Percentiles rank a stretch among this genome's conserved stretches.
Evolutionary conservation across 2,329 filamentous ascomycete species (phyloP).

Genomic region (Teratosphaeria gauchensis): DNA sequence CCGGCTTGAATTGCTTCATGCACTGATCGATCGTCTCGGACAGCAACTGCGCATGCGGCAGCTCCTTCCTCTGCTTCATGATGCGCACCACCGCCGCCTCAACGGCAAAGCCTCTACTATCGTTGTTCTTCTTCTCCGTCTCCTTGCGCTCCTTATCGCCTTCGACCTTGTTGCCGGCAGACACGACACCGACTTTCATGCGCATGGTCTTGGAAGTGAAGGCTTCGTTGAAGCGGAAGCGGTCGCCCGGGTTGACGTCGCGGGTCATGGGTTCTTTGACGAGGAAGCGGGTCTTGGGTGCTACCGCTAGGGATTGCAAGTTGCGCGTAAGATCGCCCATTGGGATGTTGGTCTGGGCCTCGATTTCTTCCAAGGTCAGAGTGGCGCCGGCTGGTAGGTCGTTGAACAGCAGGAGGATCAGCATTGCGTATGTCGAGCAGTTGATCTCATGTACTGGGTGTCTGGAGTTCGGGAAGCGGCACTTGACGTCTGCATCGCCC

Average conservation of each 20-base stretch:
- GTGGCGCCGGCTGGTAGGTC: constrained; percentile 45
- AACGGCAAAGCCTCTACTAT: constrained; percentile 59
- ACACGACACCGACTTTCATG: constrained; percentile 82
- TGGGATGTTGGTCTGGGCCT: constrained; percentile 71
- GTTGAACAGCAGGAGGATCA: constrained; percentile 85
- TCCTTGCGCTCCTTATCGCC: constrained; percentile 55
- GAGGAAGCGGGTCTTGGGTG: constrained; percentile 72
- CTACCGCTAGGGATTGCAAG: constrained; percentile 71
- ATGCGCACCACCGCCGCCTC: constrained; percentile 72
- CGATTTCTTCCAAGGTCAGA: constrained; percentile 65
- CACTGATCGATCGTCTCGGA: constrained; percentile 64
- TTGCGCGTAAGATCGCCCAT: constrained; percentile 63
- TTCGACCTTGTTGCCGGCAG: constrained; percentile 73
- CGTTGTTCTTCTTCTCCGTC: constrained; percentile 67
- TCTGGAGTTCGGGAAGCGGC: constrained; percentile 65
- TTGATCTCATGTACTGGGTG: constrained; percentile 78
- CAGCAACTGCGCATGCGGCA: constrained; percentile 59
- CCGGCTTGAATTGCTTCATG: constrained; percentile 60
- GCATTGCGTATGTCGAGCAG: constrained; percentile 85
- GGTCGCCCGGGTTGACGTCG: constrained; percentile 64
- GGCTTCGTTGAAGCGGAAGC: constrained; percentile 70
- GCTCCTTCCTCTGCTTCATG: constrained; percentile 76
- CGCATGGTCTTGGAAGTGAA: constrained; percentile 77
- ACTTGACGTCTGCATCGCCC: constrained; percentile 81
- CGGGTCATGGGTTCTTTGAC: constrained; percentile 73